Percentiles rank a stretch among this genome's conserved stretches.
Conservation (phyloP, 2,329 filamentous ascomycete genomes). For the Mollisiaceae sp. region DNA sequence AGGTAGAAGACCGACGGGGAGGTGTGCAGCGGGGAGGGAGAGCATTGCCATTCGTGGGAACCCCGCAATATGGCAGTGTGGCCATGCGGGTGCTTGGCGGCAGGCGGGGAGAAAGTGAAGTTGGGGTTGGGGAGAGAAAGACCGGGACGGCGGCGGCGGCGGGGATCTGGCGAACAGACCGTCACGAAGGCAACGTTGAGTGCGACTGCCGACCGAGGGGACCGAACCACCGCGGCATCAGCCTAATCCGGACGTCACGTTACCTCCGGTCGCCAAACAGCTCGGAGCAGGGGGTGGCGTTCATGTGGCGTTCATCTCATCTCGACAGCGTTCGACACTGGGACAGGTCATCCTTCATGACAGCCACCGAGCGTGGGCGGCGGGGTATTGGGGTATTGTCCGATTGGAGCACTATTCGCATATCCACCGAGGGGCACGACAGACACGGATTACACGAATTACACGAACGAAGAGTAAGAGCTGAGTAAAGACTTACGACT, state of each 20-base stretch:
- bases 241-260: constrained; percentile 6
- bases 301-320: neutral
- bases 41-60: constrained; percentile 2
- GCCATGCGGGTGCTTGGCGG: neutral
- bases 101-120: no score
- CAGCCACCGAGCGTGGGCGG: neutral
- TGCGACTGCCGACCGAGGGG: constrained; percentile 8
- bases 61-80: neutral
- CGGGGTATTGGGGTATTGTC: neutral
- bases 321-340: no score
- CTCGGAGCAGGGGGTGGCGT: neutral
- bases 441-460: neutral
- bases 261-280: neutral
- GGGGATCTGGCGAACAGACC: neutral
- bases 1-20: no score
- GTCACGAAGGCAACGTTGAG: neutral
- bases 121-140: no score
- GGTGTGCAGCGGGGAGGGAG: neutral
- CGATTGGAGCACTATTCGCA: neutral
- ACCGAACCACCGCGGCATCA: constrained; percentile 11
- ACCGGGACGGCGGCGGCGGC: no score
- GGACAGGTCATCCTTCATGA: no score
- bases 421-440: neutral
- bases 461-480: neutral
- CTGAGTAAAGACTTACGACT: constrained; percentile 8